phyloP scores from a whole-genome alignment of 208 protist genomes.

The Trypanosoma grayi region DNA sequence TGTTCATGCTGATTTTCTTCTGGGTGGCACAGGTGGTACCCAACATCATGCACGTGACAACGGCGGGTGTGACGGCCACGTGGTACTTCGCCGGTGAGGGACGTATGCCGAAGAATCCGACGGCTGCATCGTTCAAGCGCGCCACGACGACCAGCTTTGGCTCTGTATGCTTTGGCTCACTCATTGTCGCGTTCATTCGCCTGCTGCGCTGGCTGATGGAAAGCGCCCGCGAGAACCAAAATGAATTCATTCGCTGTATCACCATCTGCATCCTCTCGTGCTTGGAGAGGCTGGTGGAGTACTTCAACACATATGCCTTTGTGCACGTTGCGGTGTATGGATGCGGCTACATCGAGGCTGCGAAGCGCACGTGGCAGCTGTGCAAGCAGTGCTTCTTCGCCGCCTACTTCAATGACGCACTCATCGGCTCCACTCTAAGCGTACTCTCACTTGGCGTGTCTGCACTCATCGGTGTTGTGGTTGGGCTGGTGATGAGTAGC shows the following conservation, averaged over 20 bases:
- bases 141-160: slow-evolving; percentile 85
- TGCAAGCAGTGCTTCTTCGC: slow-evolving; percentile 76
- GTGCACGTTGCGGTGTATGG: slow-evolving; percentile 93
- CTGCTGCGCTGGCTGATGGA: slow-evolving; percentile 63
- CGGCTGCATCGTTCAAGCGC: slow-evolving; percentile 65
- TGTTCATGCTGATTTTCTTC: slow-evolving; percentile 59
- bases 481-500: slow-evolving; percentile 33
- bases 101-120: slow-evolving; percentile 71
- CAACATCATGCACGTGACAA: slow-evolving; percentile 86
- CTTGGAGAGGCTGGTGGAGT: slow-evolving; percentile 73
- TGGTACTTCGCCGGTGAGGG: slow-evolving; percentile 86
- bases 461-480: slow-evolving; percentile 47
- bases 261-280: slow-evolving; percentile 31
- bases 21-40: slow-evolving; percentile 29
- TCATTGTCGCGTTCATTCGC: slow-evolving; percentile 86
- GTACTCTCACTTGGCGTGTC: slow-evolving; percentile 54
- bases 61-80: slow-evolving; percentile 70
- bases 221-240: slow-evolving; percentile 23
- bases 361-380: slow-evolving; percentile 82
- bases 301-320: slow-evolving; percentile 93
- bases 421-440: slow-evolving; percentile 63
- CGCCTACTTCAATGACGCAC: slow-evolving; percentile 89
- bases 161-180: slow-evolving; percentile 91
- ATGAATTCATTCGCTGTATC: slow-evolving; percentile 59
- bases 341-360: slow-evolving; percentile 85